Conservation (phyloP, 2,329 filamentous ascomycete genomes). For the Xylaria sp. region DNA sequence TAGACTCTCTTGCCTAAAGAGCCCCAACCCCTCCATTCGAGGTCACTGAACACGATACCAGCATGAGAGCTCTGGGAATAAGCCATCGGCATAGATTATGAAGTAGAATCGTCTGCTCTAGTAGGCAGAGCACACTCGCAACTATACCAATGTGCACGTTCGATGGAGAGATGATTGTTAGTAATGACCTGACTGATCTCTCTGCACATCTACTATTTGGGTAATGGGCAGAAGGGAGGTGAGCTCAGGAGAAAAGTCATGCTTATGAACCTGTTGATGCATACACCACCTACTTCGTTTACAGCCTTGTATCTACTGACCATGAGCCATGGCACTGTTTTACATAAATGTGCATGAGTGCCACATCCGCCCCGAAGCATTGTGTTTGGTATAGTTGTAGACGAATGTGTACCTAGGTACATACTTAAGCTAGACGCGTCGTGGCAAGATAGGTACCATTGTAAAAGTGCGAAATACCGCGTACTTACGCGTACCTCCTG, state of each 20-base stretch:
- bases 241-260: background rate
- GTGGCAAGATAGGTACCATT: background rate
- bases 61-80: background rate
- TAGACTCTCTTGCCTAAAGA: background rate
- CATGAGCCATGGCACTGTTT: background rate
- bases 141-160: background rate
- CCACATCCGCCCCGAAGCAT: background rate
- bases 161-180: background rate
- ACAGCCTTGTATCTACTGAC: background rate
- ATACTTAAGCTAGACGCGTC: background rate
- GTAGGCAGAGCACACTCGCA: background rate
- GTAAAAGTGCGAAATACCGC: background rate
- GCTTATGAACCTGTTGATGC: background rate
- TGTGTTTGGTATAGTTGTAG: background rate
- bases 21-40: background rate
- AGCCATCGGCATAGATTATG: background rate
- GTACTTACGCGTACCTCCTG: background rate
- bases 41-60: background rate
- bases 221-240: background rate
- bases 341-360: background rate
- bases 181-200: background rate
- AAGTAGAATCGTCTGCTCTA: background rate
- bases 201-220: background rate
- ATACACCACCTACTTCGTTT: background rate
- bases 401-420: background rate